Conservation (phyloP, 805 yeast species). For the Candida suzukii region DNA sequence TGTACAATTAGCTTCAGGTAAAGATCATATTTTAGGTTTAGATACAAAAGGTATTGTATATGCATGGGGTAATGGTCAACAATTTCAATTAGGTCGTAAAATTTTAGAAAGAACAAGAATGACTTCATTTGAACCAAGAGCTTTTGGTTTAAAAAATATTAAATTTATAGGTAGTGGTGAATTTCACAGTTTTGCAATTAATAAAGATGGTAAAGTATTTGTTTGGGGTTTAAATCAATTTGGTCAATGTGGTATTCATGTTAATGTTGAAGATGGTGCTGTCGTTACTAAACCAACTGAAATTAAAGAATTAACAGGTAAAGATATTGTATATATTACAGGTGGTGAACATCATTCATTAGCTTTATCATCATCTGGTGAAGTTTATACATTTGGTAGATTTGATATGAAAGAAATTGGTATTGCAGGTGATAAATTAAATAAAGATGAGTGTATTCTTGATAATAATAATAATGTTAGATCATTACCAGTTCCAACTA, state of each 20-base stretch:
- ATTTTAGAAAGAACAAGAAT: constrained; percentile 72
- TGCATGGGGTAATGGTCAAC: constrained; percentile 98
- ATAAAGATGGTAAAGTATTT: constrained; percentile 58
- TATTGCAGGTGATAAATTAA: constrained; percentile 56
- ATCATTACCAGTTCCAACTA: constrained; percentile 81
- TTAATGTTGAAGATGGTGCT: constrained; percentile 79
- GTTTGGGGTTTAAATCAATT: constrained; percentile 97
- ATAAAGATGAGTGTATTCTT: constrained; percentile 57
- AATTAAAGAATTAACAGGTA: constrained; percentile 55
- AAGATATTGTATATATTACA: constrained; percentile 53
- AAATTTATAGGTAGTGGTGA: constrained; percentile 87
- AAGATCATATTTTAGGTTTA: constrained; percentile 83
- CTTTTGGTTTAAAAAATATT: constrained; percentile 74
- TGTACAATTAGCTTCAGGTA: constrained; percentile 84
- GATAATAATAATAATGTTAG: constrained; percentile 79
- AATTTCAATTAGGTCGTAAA: constrained; percentile 83
- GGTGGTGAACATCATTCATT: constrained; percentile 96
- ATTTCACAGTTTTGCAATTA: constrained; percentile 91
- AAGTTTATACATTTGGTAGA: constrained; percentile 82
- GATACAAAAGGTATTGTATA: constrained; percentile 81
- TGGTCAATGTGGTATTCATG: constrained; percentile 89
- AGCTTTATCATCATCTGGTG: constrained; percentile 66
- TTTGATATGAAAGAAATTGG: constrained; percentile 93
- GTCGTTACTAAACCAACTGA: constrained; percentile 71
- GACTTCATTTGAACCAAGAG: constrained; percentile 71